Base-by-base conservation (phyloP, 495 filamentous ascomycete genomes). In the Mycothermus thermophilus region DNA sequence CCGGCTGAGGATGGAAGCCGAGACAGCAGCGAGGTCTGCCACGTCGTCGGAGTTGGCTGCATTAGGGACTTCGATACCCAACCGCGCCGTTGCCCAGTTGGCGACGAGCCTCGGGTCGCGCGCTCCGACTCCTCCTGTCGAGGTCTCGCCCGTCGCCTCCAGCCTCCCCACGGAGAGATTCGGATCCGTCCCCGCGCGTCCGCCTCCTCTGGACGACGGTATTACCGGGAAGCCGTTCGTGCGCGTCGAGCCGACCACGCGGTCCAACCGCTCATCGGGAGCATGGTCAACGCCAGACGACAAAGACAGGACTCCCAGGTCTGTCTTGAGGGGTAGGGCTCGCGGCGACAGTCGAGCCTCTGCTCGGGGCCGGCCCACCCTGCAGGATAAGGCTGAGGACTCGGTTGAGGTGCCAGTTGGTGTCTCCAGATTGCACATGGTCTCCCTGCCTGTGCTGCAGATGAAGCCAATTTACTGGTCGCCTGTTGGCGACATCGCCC, bases 391-490 rank as follows among this genome's bases (percentile, higher is more conserved):
- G 20, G 32, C 30, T 29, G 24, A 37, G 27, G 46, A 54, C n/a
- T 54, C 57, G 13, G 48, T 50, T 6, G 68, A 73, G 33, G 66
- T 92, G 26, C 71, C 79, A 4, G 83, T 92, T 10, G 83, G 83
- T 3, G 65, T 84, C 3, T 84, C 80, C 11, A 72, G 82, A 38
- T 62, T 92, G 30, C 81, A 71, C 37, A 60, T 66, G 43, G 69
- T 76, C 4, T 55, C 68, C 19, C 49, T 77, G n/a, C 68, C 65
- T 10, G 52, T 58, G 5, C 54, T 78, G 8, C 58, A 82, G 59
- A 95, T 97, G 86, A 80, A 87, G 52, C 90, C 90, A 0, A 95
- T 96, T 26, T 97, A 97, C 47, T 97, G 90, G 90, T 85, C 77
- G 22, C 88, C 90, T n/a, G 69, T 95, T 14, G 82, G 93, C 43